Evolutionary conservation across 2,329 filamentous ascomycete genomes (phyloP), one percentile per base, ranked within the genome.

Genomic region (Calonectria pauciramosa): DNA sequence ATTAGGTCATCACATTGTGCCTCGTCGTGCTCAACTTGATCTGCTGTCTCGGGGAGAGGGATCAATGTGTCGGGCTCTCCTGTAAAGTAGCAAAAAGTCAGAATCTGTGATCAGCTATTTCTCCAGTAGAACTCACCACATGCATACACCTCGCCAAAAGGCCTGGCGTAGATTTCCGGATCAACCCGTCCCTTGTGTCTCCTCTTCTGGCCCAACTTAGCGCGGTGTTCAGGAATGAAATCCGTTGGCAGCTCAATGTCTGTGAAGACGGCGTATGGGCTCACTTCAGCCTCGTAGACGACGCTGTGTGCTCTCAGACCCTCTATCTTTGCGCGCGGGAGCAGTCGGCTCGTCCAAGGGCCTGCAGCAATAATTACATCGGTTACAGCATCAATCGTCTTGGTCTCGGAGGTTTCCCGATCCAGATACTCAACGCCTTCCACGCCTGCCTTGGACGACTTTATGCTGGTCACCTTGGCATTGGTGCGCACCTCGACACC

Each of bases 101-200:
- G 47, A 56, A 56, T 28, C 38, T 18, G 14, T 41, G 14, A 36
- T 47, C 10, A 41, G 4, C 14, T 5, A 7, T 16, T 4, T n/a
- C 4, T 8, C 10, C 11, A 34, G 10, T 26, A 49, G 9, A 7
- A 82, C 87, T 70, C 80, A 90, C 96, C 97, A 82, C 97, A 99
- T 0, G 95, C 96, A 84, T 99, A 99, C 14, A 98, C 94, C 83
- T 98, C 96, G 70, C 94, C 91, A 83, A 95, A 94, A 0, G 96
- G 96, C 5, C 97, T 91, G 0, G 97, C 94, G 83, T 99, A 99
- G 76, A 99, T 97, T 84, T 99, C 97, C 0, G 97, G 97, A 32
- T 95, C 93, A 16, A 95, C 95, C 23, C 90, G 90, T 34, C 92
- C 90, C 73, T 89, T 88, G 85, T 90, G 91, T 80, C 85, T 86